Percentiles rank a stretch among this genome's conserved stretches.
These are phyloP conservation scores for Flaveria ramosissima DNA, from an alignment of 129 eudicot species.

Conservation along the genomic window DNA sequence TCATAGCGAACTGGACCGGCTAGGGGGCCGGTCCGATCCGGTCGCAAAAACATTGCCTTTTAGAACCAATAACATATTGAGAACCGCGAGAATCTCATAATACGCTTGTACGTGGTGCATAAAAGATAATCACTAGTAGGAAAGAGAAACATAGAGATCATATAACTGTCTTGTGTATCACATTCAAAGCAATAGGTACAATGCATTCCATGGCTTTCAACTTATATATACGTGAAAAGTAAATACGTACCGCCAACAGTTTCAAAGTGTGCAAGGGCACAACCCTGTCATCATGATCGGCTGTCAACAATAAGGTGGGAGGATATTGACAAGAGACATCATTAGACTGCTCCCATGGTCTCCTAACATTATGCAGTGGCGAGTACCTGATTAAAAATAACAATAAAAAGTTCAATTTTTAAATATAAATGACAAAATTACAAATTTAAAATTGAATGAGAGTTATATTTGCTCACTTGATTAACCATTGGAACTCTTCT, in stretches of 20 bases:
- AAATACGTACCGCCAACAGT: slow-evolving; percentile 69
- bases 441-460: not conserved
- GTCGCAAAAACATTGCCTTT: too few species aligned
- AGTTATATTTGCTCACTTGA: slow-evolving; percentile 60
- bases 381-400: slow-evolving; percentile 65
- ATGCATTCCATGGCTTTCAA: not conserved
- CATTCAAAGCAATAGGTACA: too few species aligned
- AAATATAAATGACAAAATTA: not conserved
- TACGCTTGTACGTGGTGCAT: too few species aligned
- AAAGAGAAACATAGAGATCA: too few species aligned
- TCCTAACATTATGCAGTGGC: slow-evolving; percentile 94
- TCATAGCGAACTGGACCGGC: too few species aligned
- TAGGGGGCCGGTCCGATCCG: too few species aligned
- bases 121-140: too few species aligned
- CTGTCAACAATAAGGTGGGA: slow-evolving; percentile 86
- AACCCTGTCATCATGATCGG: slow-evolving; percentile 97
- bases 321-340: slow-evolving; percentile 65
- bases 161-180: too few species aligned
- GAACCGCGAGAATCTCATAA: too few species aligned
- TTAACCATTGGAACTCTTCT: slow-evolving; percentile 92
- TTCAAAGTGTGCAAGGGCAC: slow-evolving; percentile 95
- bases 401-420: not conserved
- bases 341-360: slow-evolving; percentile 86
- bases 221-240: not conserved
- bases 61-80: too few species aligned